phyloP scores from a whole-genome alignment of 2,329 filamentous ascomycete genomes.

The Pseudocercospora musae region DNA sequence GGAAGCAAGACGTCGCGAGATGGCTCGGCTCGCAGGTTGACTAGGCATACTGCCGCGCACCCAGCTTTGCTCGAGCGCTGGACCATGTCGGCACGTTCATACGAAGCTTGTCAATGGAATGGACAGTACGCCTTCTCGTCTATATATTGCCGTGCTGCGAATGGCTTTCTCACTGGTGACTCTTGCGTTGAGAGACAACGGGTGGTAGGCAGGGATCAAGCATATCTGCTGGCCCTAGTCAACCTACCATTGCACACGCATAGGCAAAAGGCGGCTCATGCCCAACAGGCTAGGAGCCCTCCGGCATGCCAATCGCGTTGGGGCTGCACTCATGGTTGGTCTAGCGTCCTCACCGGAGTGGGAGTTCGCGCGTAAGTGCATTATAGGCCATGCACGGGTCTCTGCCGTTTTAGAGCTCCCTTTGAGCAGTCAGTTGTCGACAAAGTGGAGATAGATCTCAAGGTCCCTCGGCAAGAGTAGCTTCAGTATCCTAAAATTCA shows the following conservation, averaged over 20 bases:
- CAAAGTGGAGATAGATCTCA: background rate
- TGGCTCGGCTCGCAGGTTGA: background rate
- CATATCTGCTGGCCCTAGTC: background rate
- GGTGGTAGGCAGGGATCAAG: background rate
- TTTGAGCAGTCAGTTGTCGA: background rate
- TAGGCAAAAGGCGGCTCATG: background rate
- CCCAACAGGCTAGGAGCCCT: background rate
- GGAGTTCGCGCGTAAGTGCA: background rate
- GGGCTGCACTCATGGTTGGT: background rate
- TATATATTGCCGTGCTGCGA: background rate
- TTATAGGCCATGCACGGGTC: background rate
- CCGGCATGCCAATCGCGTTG: background rate
- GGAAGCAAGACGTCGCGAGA: background rate
- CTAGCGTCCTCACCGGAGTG: background rate
- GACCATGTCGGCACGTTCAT: background rate
- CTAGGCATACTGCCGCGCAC: background rate
- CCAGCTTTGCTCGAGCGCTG: background rate
- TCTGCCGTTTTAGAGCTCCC: background rate
- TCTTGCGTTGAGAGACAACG: background rate
- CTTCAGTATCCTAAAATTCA: too few species aligned
- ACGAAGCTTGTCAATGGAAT: background rate
- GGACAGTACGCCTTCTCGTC: background rate
- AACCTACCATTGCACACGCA: background rate
- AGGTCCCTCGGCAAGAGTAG: too few species aligned
- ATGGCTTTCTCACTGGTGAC: background rate